phyloP scores from a whole-genome alignment of 495 filamentous ascomycete genomes.

The Penicillium daleae region DNA sequence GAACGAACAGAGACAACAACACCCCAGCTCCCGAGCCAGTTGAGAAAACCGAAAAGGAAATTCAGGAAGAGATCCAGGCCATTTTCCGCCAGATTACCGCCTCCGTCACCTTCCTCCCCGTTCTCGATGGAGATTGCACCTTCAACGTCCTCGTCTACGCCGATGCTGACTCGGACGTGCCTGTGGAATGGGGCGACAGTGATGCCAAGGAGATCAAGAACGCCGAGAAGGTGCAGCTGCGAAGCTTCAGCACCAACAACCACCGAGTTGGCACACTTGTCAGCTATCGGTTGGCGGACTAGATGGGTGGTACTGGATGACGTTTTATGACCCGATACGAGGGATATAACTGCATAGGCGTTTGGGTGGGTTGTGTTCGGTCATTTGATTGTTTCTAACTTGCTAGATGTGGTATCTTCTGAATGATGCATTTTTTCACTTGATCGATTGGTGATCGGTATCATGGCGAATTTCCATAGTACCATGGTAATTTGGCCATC shows the following conservation, averaged over 20 bases:
- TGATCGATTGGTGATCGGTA: not conserved
- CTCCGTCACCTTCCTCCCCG: constrained; percentile 93
- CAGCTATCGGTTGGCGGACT: constrained; percentile 72
- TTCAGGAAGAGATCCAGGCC: constrained; percentile 91
- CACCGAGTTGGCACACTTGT: constrained; percentile 94
- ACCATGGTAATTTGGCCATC: constrained; percentile 48
- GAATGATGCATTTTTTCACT: constrained; percentile 16
- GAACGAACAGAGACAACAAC: constrained; percentile 34
- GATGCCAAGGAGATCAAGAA: constrained; percentile 97
- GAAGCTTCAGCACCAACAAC: constrained; percentile 93
- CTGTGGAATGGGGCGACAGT: constrained; percentile 97
- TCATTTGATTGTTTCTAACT: not conserved
- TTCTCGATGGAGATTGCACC: constrained; percentile 90
- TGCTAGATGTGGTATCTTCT: constrained; percentile 2
- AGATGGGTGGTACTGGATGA: constrained; percentile 1
- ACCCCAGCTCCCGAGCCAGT: constrained; percentile 37
- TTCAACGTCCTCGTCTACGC: constrained; percentile 99
- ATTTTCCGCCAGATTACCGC: constrained; percentile 98
- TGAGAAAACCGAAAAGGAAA: constrained; percentile 90
- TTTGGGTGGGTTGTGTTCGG: constrained; percentile 27
- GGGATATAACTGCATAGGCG: constrained; percentile 35
- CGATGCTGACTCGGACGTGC: constrained; percentile 94
- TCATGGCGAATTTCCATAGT: constrained; percentile 10
- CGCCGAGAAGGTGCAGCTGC: constrained; percentile 91
- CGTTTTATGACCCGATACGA: constrained; percentile 25